phyloP scores from a whole-genome alignment of 805 yeast species.

The Cyberlindnera veronae region DNA sequence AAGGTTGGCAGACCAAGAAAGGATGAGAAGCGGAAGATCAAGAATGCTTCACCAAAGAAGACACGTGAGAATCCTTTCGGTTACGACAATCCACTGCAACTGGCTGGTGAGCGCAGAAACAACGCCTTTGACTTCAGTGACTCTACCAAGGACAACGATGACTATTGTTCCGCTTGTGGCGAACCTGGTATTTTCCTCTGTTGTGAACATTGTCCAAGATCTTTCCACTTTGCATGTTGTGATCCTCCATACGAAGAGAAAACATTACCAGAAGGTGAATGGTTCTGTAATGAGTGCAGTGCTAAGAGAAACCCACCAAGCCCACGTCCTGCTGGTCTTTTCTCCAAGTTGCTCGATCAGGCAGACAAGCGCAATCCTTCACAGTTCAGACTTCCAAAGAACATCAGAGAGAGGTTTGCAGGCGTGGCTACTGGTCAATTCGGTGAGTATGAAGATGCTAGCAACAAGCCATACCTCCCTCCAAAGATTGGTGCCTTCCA shows the following conservation, averaged over 20 bases:
- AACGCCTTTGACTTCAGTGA: conserved; percentile 29
- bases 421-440: conserved; percentile 63
- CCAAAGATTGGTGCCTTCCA: conserved; percentile 41
- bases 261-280: conserved; percentile 76
- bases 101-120: conserved; percentile 32
- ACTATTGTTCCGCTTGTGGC: conserved; percentile 88
- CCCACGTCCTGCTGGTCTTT: conserved; percentile 37
- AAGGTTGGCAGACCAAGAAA: conserved; percentile 8
- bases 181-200: conserved; percentile 86
- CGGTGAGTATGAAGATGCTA: conserved; percentile 72
- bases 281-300: conserved; percentile 82
- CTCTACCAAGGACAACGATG: conserved; percentile 59
- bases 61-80: conserved; percentile 43
- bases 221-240: conserved; percentile 89
- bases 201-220: conserved; percentile 89
- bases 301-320: conserved; percentile 38
- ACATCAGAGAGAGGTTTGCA: conserved; percentile 65
- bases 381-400: conserved; percentile 64
- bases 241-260: conserved; percentile 84
- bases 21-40: conserved; percentile 23
- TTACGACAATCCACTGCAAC: conserved; percentile 31
- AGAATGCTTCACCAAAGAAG: conserved; percentile 29
- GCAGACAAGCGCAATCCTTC: conserved; percentile 59
- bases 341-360: conserved; percentile 56
- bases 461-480: conserved; percentile 47